Evolutionary conservation across 1,284 basidiomycete genomes (phyloP).

Genomic region (Amylostereum chailletii): DNA sequence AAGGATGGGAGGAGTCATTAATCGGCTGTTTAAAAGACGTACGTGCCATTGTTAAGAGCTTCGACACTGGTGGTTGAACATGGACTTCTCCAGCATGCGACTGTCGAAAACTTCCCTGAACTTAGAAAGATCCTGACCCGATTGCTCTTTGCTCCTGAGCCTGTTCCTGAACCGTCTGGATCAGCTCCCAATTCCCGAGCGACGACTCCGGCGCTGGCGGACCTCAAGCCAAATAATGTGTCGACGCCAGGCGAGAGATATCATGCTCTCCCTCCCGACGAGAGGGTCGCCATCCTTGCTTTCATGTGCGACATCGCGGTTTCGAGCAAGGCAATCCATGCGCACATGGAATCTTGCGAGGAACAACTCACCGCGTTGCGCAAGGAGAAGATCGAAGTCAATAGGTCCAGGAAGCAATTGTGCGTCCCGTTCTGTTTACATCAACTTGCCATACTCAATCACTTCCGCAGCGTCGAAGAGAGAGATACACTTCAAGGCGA

Average conservation of each 20-base stretch:
- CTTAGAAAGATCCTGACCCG: constrained; percentile 70
- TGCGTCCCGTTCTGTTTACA: constrained; percentile 32
- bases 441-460: constrained; percentile 3
- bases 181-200: constrained; percentile 30
- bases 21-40: constrained; percentile 88
- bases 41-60: constrained; percentile 24
- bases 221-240: constrained; percentile 24
- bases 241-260: constrained; percentile 66
- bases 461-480: constrained; percentile 55
- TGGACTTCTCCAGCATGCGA: constrained; percentile 57
- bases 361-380: constrained; percentile 83
- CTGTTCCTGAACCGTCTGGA: constrained; percentile 24
- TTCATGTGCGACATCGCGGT: constrained; percentile 89
- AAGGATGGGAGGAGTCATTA: constrained; percentile 81
- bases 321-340: constrained; percentile 81
- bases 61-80: no score
- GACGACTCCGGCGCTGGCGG: constrained; percentile 29
- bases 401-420: constrained; percentile 81
- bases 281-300: constrained; percentile 79
- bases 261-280: constrained; percentile 58
- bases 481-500: constrained; percentile 59
- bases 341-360: constrained; percentile 87
- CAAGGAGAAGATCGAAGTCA: constrained; percentile 94
- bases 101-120: constrained; percentile 61
- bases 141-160: constrained; percentile 62